Percentiles rank a stretch among this genome's conserved stretches.
Conservation (phyloP, 805 yeast genomes). For the Middelhovenomyces tepae region DNA sequence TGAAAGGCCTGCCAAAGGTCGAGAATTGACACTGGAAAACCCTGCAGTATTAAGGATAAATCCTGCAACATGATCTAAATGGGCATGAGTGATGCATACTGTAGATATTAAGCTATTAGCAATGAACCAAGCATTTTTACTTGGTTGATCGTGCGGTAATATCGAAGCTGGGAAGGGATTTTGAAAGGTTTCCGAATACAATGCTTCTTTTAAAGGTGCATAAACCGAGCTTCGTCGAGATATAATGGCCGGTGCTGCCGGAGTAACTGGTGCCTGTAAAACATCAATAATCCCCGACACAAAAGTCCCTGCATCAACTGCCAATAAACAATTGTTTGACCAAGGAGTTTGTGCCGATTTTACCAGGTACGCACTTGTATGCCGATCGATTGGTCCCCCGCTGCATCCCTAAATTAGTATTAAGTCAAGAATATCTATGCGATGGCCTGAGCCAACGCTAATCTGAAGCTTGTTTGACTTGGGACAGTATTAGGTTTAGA, state of each 20-base stretch:
- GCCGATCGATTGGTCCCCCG: constrained; percentile 76
- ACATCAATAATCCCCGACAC: constrained; percentile 44
- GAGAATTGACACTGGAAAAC: constrained; percentile 29
- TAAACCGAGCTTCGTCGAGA: neutral
- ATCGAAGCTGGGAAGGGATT: constrained; percentile 3
- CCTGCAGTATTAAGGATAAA: constrained; percentile 65
- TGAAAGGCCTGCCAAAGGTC: constrained; percentile 44
- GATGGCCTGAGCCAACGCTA: no score
- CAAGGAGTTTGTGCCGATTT: constrained; percentile 45
- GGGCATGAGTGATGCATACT: constrained; percentile 63
- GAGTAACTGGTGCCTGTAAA: constrained; percentile 11
- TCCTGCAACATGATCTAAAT: constrained; percentile 70
- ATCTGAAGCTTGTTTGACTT: no score
- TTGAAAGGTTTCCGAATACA: neutral
- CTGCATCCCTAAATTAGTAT: constrained; percentile 44
- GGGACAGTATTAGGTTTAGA: no score
- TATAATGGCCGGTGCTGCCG: constrained; percentile 4
- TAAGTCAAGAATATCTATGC: constrained; percentile 1
- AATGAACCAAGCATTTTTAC: constrained; percentile 19
- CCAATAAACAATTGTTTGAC: constrained; percentile 37
- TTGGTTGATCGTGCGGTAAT: constrained; percentile 1
- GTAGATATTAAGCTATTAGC: constrained; percentile 20
- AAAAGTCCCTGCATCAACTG: constrained; percentile 79
- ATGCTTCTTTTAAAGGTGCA: neutral
- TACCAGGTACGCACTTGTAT: constrained; percentile 58